A percentile compares a stretch with the other conserved stretches of the same genome.
phyloP scores from a whole-genome alignment of 2,329 filamentous ascomycete species.

The Colletotrichum australisinense region DNA sequence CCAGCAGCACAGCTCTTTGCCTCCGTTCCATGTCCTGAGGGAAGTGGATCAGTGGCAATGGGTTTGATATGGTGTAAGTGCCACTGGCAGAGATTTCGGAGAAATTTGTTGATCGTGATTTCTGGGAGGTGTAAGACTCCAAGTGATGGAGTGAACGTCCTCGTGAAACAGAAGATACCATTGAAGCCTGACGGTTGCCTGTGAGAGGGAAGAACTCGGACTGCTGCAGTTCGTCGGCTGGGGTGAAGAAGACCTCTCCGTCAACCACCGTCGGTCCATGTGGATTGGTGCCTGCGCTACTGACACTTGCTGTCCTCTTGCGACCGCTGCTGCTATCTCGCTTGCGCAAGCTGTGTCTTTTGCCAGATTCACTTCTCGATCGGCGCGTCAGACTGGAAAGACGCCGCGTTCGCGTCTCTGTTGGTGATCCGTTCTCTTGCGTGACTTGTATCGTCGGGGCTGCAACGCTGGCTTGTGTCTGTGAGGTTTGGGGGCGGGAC shows the following conservation, averaged over 20 bases:
- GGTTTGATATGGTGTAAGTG: conserved; percentile 56
- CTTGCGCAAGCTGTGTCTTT: conserved; percentile 65
- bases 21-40: conserved; percentile 63
- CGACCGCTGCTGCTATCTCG: conserved; percentile 62
- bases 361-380: conserved; percentile 57
- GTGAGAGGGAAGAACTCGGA: conserved; percentile 57
- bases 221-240: conserved; percentile 55
- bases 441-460: conserved; percentile 81
- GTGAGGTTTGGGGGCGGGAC: conserved; percentile 52
- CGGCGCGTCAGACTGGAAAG: conserved; percentile 50
- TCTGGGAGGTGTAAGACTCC: conserved; percentile 57
- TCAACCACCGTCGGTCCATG: conserved; percentile 58
- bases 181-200: conserved; percentile 52
- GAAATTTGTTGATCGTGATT: conserved; percentile 52
- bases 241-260: conserved; percentile 63
- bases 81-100: conserved; percentile 53
- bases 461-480: conserved; percentile 56
- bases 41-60: conserved; percentile 65
- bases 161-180: conserved; percentile 55
- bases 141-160: conserved; percentile 56
- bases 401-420: conserved; percentile 49
- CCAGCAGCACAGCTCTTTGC: conserved; percentile 66
- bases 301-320: conserved; percentile 53
- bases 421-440: conserved; percentile 65
- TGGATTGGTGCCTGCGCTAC: conserved; percentile 50